Base-by-base conservation (phyloP, 345 rosid genomes). In the Orychophragmus violaceus region DNA sequence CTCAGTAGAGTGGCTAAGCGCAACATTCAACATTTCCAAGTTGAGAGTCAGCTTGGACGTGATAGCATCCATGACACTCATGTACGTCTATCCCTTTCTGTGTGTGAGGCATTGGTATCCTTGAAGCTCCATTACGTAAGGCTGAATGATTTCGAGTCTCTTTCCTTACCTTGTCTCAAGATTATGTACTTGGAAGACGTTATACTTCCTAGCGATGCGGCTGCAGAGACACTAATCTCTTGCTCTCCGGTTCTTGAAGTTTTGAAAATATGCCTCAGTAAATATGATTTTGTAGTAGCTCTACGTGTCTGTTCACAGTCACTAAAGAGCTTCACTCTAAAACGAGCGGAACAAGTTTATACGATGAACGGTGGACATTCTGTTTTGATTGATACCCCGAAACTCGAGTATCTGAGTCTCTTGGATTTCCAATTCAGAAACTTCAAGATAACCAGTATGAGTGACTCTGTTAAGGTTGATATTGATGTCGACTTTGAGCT, bases 161-260 rank as follows among this genome's bases (percentile, higher is more conserved):
- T 51, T 24, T 51, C 50, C 9, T 51, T 51, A 8, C 60, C 69
- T 3, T 51, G 28, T 17, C 50, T 64, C 50, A 64, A 64, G 59
- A 51, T 4, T 14, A 51, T 64, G 50, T 25, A 24, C 69, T 64
- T 64, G 6, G n/a, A 64, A 6, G 59, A 27, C n/a, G 59, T 36
- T 35, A 13, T 16, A 1, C 2, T 64, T 3, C 9, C 59, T 25
- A 11, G 12, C 8, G 5, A 50, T 3, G 35, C 12, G 11, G 52
- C 70, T 8, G 70, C 29, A 13, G 51, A 19, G 29, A 5, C 28
- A 1, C 9, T 53, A 4, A 39, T 66, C 13, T 28, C 61, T 6
- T 53, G 22, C 61, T 53, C 70, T 53, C 61, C 52, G 14, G 52
- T 66, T 39, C 68, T 64, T 1, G 14, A 23, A 50, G 58, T n/a